A percentile compares a stretch with the other conserved stretches of the same genome.
These are phyloP conservation scores for Phytophthora parvispora DNA, from an alignment of 352 stramenopile genomes.

Conservation along the genomic window DNA sequence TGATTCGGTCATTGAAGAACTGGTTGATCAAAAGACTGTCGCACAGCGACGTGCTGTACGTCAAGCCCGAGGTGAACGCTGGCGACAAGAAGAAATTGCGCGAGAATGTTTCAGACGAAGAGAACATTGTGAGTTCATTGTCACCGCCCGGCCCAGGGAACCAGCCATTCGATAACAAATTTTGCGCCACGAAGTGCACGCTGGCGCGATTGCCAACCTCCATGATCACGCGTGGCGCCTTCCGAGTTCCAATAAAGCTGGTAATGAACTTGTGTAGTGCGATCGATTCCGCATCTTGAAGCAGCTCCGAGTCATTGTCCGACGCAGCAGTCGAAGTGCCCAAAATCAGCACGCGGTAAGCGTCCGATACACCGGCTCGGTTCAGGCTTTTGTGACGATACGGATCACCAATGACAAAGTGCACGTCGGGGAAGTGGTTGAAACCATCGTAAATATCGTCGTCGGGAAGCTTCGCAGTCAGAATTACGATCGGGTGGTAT, in stretches of 20 bases:
- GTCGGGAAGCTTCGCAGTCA: slow-evolving; percentile 64
- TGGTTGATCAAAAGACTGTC: slow-evolving; percentile 91
- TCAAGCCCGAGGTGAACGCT: slow-evolving; percentile 84
- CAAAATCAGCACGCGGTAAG: slow-evolving; percentile 82
- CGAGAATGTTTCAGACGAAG: slow-evolving; percentile 68
- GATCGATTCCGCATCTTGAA: slow-evolving; percentile 81
- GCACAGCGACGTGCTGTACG: slow-evolving; percentile 88
- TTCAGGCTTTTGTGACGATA: slow-evolving; percentile 67
- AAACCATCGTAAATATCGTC: slow-evolving; percentile 75
- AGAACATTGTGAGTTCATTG: slow-evolving; percentile 48
- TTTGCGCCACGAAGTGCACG: slow-evolving; percentile 88
- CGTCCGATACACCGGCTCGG: slow-evolving; percentile 70
- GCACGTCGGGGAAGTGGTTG: slow-evolving; percentile 75
- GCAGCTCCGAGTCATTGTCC: slow-evolving; percentile 70
- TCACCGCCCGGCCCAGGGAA: slow-evolving; percentile 49
- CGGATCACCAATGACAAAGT: slow-evolving; percentile 77
- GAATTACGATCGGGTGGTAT: slow-evolving; percentile 80
- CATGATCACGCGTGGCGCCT: slow-evolving; percentile 76
- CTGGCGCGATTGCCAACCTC: slow-evolving; percentile 86
- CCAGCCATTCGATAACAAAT: slow-evolving; percentile 74
- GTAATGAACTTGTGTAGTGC: slow-evolving; percentile 88
- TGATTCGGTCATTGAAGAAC: slow-evolving; percentile 91
- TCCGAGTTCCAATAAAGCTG: slow-evolving; percentile 65
- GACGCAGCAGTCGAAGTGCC: slow-evolving; percentile 64
- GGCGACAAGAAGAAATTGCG: slow-evolving; percentile 86